phyloP scores from a whole-genome alignment of 208 protist species.

The Tritrichomonas musculus region DNA sequence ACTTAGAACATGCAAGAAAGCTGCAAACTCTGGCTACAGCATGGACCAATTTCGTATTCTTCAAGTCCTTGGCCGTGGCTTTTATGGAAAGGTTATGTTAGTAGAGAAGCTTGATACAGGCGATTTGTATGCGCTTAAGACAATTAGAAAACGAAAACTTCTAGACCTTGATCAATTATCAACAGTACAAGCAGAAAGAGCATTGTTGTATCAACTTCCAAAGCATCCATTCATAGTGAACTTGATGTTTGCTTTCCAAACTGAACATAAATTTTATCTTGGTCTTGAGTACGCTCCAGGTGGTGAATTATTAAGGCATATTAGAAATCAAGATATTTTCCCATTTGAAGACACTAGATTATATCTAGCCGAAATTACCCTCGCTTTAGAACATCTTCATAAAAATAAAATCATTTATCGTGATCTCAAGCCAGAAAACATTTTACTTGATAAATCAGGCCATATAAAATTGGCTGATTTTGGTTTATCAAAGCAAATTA shows the following conservation, averaged over 20 bases:
- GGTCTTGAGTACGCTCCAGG: constrained; percentile 16
- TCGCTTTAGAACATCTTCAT: not conserved
- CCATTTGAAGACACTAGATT: not conserved
- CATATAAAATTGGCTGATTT: constrained; percentile 6
- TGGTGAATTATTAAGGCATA: not conserved
- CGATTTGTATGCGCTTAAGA: not conserved
- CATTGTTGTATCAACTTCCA: not conserved
- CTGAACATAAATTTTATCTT: not conserved
- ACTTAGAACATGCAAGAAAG: not conserved
- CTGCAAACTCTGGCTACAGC: not conserved
- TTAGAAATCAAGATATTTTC: not conserved
- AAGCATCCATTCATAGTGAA: not conserved
- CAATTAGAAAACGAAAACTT: not conserved
- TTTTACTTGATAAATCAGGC: not conserved
- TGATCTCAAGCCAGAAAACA: constrained; percentile 12
- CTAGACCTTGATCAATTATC: not conserved
- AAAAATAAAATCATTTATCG: not conserved
- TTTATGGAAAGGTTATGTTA: constrained; percentile 30
- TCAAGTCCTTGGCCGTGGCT: not conserved
- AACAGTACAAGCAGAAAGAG: constrained; percentile 4
- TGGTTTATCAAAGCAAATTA: not conserved
- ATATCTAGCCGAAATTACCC: not conserved
- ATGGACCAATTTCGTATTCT: constrained; percentile 24
- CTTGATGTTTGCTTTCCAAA: not conserved
- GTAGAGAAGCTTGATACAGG: constrained; percentile 27